Evolutionary conservation across 108 stramenopile species (phyloP), one percentile per base, ranked within the genome.

Genomic region (Cyclostephanos tholiformis): DNA sequence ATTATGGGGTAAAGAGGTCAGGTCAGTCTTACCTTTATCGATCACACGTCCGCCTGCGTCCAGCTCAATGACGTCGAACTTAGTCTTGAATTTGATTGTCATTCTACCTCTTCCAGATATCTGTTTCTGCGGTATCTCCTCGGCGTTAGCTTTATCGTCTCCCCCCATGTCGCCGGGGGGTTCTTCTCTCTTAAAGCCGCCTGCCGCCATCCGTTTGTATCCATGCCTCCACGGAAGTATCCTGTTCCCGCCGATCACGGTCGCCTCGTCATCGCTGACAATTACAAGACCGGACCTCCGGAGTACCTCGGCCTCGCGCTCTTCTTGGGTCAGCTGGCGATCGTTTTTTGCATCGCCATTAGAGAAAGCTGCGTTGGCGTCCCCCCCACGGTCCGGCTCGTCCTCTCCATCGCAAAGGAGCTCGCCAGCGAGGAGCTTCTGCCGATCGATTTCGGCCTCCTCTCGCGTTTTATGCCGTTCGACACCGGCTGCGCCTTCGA

Each of bases 11-110:
- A 46, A 12, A 1, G 13, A 46, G 44, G 1, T 9, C 41, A 41
- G 41, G 41, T 9, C 11, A 41, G 41, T 41, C 61, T 39, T 19
- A 62, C 79, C 79, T 78, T 91, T 91, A 63, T 94, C 93, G 49
- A 94, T 85, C 14, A 94, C 88, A 66, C 83, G 80, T 12, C 93
- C 93, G 63, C 79, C 68, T 1, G 84, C 82, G 80, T 94, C 91
- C 38, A 94, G 71, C 60, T 94, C 91, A 0, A 94, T 88, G 27
- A 94, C 83, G 71, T 91, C 93, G 63, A 91, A 94, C 46, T 87
- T 84, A n/a, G 85, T 84, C 63, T 81, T 82, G 67, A 94, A 94
- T 65, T 79, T 78, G 43, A 94, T 87, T 35, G 57, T 25, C 16
- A 52, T 66, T 65, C 82, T 38, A 0, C 38, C 23, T 29, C 29